Conservation (phyloP, 768 basidiomycete genomes). For the Candolleomyces aberdarensis region DNA sequence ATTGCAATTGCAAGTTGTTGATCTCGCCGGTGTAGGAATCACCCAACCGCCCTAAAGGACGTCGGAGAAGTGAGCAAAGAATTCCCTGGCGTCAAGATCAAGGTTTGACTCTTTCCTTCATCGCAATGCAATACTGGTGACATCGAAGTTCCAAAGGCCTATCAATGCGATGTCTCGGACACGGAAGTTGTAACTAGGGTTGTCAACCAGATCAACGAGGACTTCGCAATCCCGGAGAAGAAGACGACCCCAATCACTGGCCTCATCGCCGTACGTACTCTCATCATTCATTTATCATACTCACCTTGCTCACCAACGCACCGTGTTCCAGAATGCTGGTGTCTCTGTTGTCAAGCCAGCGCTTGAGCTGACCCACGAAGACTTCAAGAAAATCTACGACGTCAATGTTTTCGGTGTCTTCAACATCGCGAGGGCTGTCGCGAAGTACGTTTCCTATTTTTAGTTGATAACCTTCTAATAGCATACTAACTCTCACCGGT, state of each 20-base stretch:
- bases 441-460: constrained; percentile 35
- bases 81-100: constrained; percentile 35
- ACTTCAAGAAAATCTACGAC: constrained; percentile 52
- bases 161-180: constrained; percentile 58
- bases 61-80: constrained; percentile 45
- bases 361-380: constrained; percentile 49
- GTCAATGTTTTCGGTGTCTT: constrained; percentile 68
- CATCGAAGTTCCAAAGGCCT: constrained; percentile 38
- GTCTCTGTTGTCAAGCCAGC: constrained; percentile 63
- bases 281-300: neutral
- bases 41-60: constrained; percentile 45
- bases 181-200: constrained; percentile 38
- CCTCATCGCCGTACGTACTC: constrained; percentile 47
- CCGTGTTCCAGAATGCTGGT: constrained; percentile 48
- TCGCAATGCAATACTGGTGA: neutral
- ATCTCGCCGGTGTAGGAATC: constrained; percentile 31
- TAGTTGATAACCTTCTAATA: too few relatives aligned
- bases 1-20: neutral
- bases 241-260: constrained; percentile 48
- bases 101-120: constrained; percentile 25
- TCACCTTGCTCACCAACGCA: neutral
- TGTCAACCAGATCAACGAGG: constrained; percentile 36
- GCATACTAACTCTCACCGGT: neutral
- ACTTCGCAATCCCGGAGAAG: constrained; percentile 42
- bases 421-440: constrained; percentile 57